These are phyloP conservation scores for Boehmeria nivea DNA, from an alignment of 306 rosid species.

Conservation along the genomic window DNA sequence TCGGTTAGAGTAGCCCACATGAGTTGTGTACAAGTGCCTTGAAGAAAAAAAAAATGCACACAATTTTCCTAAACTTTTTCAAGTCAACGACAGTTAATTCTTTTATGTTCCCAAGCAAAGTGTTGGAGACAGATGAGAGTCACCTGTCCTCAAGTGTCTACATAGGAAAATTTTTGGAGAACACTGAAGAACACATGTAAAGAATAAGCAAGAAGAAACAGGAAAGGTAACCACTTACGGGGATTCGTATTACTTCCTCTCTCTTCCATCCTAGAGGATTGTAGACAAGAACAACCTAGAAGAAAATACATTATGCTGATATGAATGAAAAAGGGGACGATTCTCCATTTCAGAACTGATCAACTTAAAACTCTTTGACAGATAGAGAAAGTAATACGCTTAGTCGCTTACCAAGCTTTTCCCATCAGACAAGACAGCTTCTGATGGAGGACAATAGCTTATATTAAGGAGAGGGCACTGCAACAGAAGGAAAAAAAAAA, in stretches of 20 bases:
- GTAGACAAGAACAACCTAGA: conserved; percentile 65
- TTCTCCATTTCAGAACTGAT: neutral
- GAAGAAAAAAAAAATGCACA: neutral
- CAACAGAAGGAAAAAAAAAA: too few relatives aligned
- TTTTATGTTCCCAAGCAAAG: neutral
- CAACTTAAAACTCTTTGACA: neutral
- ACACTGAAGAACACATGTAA: neutral
- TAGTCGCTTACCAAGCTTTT: conserved; percentile 60
- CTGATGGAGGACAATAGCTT: conserved; percentile 88
- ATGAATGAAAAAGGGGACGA: neutral
- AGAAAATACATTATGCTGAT: neutral
- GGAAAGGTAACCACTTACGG: conserved; percentile 48
- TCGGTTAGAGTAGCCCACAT: conserved; percentile 27
- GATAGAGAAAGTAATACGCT: neutral
- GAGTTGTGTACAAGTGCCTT: neutral
- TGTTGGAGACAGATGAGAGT: neutral
- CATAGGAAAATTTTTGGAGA: neutral
- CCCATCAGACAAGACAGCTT: conserved; percentile 48
- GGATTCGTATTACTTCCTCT: conserved; percentile 75
- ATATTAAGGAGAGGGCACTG: conserved; percentile 95
- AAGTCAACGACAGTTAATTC: neutral
- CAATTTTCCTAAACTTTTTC: neutral
- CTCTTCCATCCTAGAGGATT: conserved; percentile 88
- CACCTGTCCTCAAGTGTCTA: neutral
- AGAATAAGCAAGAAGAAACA: neutral